phyloP scores from a whole-genome alignment of 495 filamentous ascomycete genomes.

The Opeltia flavorubescens region DNA sequence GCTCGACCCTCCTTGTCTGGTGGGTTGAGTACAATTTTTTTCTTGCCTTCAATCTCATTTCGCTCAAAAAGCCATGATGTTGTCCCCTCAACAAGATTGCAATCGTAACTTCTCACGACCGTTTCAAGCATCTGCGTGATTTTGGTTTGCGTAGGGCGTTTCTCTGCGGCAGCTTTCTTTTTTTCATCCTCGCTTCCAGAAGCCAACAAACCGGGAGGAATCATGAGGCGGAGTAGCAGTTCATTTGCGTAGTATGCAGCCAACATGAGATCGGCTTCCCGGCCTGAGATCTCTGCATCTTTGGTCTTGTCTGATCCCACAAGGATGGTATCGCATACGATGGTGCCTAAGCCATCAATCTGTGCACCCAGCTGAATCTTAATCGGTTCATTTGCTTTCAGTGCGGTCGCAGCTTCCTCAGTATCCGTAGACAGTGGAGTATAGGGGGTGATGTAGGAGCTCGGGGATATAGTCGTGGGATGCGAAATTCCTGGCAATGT shows the following conservation, averaged over 20 bases:
- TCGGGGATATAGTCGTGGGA: slow-evolving; percentile 91
- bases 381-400: slow-evolving; percentile 73
- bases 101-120: slow-evolving; percentile 78
- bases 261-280: slow-evolving; percentile 72
- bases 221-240: slow-evolving; percentile 76
- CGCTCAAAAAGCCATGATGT: slow-evolving; percentile 90
- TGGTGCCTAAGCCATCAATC: slow-evolving; percentile 93
- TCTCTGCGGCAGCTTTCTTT: slow-evolving; percentile 72
- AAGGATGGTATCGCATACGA: slow-evolving; percentile 86
- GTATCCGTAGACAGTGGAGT: slow-evolving; percentile 76
- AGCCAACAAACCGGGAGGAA: slow-evolving; percentile 74
- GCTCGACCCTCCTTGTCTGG: slow-evolving; percentile 72
- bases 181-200: slow-evolving; percentile 85
- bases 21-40: slow-evolving; percentile 91
- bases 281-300: slow-evolving; percentile 48
- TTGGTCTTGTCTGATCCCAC: slow-evolving; percentile 43
- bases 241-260: slow-evolving; percentile 94
- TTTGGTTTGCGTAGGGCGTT: slow-evolving; percentile 64
- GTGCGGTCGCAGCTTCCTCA: slow-evolving; percentile 60
- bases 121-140: slow-evolving; percentile 83
- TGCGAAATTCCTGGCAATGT: slow-evolving; percentile 58
- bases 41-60: slow-evolving; percentile 94
- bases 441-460: slow-evolving; percentile 90
- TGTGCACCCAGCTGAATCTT: slow-evolving; percentile 98
- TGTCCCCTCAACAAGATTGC: slow-evolving; percentile 90